These are phyloP conservation scores for Xylaria palmicola DNA, from an alignment of 495 filamentous ascomycete genomes.

Conservation along the genomic window DNA sequence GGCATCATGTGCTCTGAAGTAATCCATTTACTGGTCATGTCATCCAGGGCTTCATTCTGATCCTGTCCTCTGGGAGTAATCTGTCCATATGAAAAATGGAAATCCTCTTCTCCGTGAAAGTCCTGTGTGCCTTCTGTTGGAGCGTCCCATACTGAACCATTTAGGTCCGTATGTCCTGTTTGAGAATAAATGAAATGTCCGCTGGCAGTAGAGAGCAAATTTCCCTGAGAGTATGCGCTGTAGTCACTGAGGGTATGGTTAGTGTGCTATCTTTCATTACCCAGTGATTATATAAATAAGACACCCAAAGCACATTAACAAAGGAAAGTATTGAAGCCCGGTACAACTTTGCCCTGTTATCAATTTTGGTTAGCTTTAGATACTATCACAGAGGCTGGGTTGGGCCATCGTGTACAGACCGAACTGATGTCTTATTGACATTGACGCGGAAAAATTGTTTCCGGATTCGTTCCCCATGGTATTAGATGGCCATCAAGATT, in stretches of 20 bases:
- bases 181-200: slow-evolving; percentile 55
- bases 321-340: slow-evolving; percentile 37
- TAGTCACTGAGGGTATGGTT: slow-evolving; percentile 51
- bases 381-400: slow-evolving; percentile 6
- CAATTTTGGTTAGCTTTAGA: slow-evolving; percentile 30
- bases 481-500: slow-evolving; percentile 11
- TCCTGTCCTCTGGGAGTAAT: slow-evolving; percentile 50
- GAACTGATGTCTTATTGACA: slow-evolving; percentile 28
- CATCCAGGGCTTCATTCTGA: slow-evolving; percentile 45
- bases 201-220: slow-evolving; percentile 46
- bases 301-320: slow-evolving; percentile 28
- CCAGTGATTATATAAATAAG: slow-evolving; percentile 31
- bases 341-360: slow-evolving; percentile 51
- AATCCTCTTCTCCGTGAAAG: slow-evolving; percentile 54
- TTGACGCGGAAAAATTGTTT: not conserved
- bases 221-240: slow-evolving; percentile 47
- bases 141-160: slow-evolving; percentile 51
- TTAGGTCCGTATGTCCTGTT: slow-evolving; percentile 52
- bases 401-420: slow-evolving; percentile 37
- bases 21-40: slow-evolving; percentile 45
- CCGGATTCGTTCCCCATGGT: not conserved
- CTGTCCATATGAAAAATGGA: slow-evolving; percentile 47
- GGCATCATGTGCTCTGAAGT: slow-evolving; percentile 32
- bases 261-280: slow-evolving; percentile 48
- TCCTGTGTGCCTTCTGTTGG: slow-evolving; percentile 54